These are phyloP conservation scores for Colletotrichum sp. DNA, from an alignment of 2,329 filamentous ascomycete species.

Conservation along the genomic window DNA sequence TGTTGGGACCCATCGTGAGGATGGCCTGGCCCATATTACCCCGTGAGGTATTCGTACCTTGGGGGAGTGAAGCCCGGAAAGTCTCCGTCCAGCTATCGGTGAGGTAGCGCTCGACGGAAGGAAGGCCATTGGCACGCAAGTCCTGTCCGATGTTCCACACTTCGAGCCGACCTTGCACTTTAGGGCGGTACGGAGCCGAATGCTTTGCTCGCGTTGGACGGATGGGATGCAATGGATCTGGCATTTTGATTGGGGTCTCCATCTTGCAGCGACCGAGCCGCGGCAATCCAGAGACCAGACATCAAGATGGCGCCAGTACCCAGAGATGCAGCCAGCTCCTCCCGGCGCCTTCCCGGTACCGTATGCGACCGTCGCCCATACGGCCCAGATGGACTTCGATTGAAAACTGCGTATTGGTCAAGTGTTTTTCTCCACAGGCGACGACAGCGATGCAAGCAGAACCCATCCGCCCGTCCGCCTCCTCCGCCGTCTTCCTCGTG, in stretches of 20 bases:
- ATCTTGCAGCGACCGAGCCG: slow-evolving; percentile 6
- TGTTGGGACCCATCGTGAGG: background rate
- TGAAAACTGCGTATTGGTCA: background rate
- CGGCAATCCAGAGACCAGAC: slow-evolving; percentile 1
- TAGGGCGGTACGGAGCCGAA: slow-evolving; percentile 3
- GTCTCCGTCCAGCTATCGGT: slow-evolving; percentile 14
- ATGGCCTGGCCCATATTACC: background rate
- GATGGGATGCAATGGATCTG: background rate
- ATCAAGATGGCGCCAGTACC: background rate
- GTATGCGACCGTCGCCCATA: background rate
- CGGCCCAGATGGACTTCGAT: background rate
- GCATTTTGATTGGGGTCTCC: slow-evolving; percentile 13
- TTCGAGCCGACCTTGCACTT: background rate
- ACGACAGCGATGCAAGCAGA: background rate
- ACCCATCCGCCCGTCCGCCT: background rate
- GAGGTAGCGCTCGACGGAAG: background rate
- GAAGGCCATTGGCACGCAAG: slow-evolving; percentile 4
- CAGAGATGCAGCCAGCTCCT: background rate
- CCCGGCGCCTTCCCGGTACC: background rate
- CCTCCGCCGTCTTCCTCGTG: background rate
- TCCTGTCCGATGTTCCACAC: background rate
- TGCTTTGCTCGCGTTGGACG: background rate
- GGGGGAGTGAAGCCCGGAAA: background rate
- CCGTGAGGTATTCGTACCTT: background rate
- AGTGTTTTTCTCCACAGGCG: background rate